These are phyloP conservation scores for Podosphaera xanthii DNA, from an alignment of 2,329 filamentous ascomycete species.

Conservation along the genomic window DNA sequence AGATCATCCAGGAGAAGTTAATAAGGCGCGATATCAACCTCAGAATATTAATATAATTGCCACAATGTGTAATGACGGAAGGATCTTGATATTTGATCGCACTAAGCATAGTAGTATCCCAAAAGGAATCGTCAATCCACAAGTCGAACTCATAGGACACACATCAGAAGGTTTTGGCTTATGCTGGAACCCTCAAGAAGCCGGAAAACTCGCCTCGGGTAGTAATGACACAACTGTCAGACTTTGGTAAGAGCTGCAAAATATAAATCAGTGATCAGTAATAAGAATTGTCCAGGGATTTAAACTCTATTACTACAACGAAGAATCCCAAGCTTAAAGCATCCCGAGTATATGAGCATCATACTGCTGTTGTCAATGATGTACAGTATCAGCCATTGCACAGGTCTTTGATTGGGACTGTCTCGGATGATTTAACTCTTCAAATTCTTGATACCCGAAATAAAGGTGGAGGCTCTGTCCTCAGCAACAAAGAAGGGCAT, in stretches of 20 bases:
- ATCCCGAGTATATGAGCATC: slow-evolving; percentile 59
- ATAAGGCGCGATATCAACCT: slow-evolving; percentile 94
- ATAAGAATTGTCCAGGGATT: slow-evolving; percentile 37
- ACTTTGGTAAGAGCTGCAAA: slow-evolving; percentile 43
- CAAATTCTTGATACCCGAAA: slow-evolving; percentile 77
- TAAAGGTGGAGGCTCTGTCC: slow-evolving; percentile 42
- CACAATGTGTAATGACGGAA: slow-evolving; percentile 70
- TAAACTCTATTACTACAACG: slow-evolving; percentile 45
- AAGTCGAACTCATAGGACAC: slow-evolving; percentile 72
- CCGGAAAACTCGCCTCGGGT: slow-evolving; percentile 67
- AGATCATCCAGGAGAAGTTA: slow-evolving; percentile 87
- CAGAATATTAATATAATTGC: slow-evolving; percentile 95
- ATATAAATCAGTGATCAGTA: not conserved
- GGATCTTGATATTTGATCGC: slow-evolving; percentile 81
- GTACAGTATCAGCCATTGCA: slow-evolving; percentile 86
- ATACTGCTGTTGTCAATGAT: slow-evolving; percentile 83
- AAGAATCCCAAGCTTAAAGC: slow-evolving; percentile 49
- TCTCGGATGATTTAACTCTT: slow-evolving; percentile 84
- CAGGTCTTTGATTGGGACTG: slow-evolving; percentile 66
- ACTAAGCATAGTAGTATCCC: slow-evolving; percentile 76
- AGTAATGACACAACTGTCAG: slow-evolving; percentile 82
- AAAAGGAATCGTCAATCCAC: slow-evolving; percentile 49
- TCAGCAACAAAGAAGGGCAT: slow-evolving; percentile 48
- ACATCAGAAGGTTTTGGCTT: slow-evolving; percentile 76
- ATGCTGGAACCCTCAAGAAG: slow-evolving; percentile 64